Percentiles rank a stretch among this genome's conserved stretches.
phyloP scores from a whole-genome alignment of 164 flowering plant genomes.

The Nymphaea colorata region DNA sequence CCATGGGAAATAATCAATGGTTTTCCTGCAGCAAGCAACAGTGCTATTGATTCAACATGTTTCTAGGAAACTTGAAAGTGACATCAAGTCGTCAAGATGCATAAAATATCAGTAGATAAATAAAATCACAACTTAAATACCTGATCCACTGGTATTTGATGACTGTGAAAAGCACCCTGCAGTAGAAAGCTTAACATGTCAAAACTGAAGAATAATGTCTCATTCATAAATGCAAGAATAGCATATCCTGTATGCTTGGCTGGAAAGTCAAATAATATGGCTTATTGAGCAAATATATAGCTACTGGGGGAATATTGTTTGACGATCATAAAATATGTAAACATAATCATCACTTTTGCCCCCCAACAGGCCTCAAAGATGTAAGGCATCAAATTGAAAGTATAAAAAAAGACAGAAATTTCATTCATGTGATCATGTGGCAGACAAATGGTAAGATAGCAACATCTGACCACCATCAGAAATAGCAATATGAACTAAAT shows the following conservation, averaged over 20 bases:
- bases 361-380: too few relatives aligned
- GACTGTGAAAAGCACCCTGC: background rate
- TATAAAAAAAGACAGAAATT: too few relatives aligned
- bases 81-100: too few relatives aligned
- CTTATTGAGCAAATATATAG: too few relatives aligned
- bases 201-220: background rate
- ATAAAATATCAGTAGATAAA: background rate
- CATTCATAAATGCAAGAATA: background rate
- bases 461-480: background rate
- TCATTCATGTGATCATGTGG: too few relatives aligned
- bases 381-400: too few relatives aligned
- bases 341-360: too few relatives aligned
- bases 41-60: background rate
- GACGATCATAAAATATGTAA: too few relatives aligned
- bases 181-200: background rate
- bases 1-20: slow-evolving; percentile 53
- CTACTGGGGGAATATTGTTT: too few relatives aligned
- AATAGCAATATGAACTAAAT: background rate
- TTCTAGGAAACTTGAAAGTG: background rate
- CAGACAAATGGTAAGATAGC: too few relatives aligned
- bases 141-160: background rate
- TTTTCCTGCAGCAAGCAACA: slow-evolving; percentile 31
- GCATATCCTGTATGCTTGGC: too few relatives aligned
- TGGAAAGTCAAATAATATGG: too few relatives aligned
- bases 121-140: background rate